Evolutionary conservation across 495 filamentous ascomycete genomes (phyloP).

Genomic region (Pseudomonodictys pantanalensis): DNA sequence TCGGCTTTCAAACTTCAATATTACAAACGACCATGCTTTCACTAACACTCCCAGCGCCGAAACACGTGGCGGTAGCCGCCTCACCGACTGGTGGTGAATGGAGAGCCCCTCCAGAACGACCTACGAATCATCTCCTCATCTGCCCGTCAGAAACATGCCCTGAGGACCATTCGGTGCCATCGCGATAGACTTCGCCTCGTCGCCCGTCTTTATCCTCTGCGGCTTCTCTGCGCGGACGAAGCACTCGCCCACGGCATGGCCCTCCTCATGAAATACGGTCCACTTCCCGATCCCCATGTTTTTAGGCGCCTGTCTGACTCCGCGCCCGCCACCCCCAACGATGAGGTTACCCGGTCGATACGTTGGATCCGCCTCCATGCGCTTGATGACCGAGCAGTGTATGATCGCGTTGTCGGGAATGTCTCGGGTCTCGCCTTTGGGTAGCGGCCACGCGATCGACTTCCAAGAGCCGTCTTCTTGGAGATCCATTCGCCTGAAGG

Average conservation of each 20-base stretch:
- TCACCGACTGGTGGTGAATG: no score
- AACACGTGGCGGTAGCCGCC: no score
- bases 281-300: constrained; percentile 70
- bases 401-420: constrained; percentile 69
- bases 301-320: constrained; percentile 58
- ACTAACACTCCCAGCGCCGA: no score
- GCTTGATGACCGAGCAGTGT: constrained; percentile 69
- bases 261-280: constrained; percentile 61
- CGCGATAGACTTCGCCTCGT: background rate
- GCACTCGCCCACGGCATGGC: constrained; percentile 61
- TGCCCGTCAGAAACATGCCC: constrained; percentile 22
- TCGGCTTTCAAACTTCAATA: no score
- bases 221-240: constrained; percentile 24
- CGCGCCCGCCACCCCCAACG: constrained; percentile 74
- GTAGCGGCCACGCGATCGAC: constrained; percentile 76
- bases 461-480: constrained; percentile 73
- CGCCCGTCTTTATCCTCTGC: constrained; percentile 15
- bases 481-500: constrained; percentile 81
- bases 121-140: background rate
- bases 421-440: constrained; percentile 76
- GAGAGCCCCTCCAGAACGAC: background rate
- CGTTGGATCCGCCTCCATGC: constrained; percentile 61
- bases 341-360: constrained; percentile 84
- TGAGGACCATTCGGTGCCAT: constrained; percentile 21
- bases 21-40: no score